Base-by-base conservation (phyloP, 2,329 filamentous ascomycete genomes). In the Torrubiella hemipterigena region DNA sequence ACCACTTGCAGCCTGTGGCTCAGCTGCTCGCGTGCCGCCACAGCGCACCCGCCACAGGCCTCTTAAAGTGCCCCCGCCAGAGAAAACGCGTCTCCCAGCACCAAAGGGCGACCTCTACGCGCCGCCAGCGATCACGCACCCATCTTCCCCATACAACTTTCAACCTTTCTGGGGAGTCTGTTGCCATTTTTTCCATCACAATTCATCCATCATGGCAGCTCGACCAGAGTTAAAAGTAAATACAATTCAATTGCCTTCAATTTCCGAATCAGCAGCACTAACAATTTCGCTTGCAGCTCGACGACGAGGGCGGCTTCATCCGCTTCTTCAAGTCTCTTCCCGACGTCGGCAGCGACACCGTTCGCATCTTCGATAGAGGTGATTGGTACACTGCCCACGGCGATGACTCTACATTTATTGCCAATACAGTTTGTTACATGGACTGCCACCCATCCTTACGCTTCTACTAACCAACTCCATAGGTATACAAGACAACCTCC, bases 381-480 rank as follows among this genome's bases (percentile, higher is more conserved):
- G 91, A 98, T 51, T 98, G 79, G 71, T 95, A 95, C 55, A 94
- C 89, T 6, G 82, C 87, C n/a, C 85, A 93, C 48, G 84, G 82
- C 28, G 72, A 84, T 35, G 77, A 93, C 73, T 84, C 84, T 31
- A 73, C 72, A 42, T 87, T 86, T 52, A 87, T 93, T 43, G 84
- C 84, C 10, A 72, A 77, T 41, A 83, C 79, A 13, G 80, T 81
- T 56, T 38, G 65, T 47, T 14, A 7, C 17, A 8, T 20, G 14
- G 13, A 17, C 16, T 17, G 6, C 12, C 10, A 4, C 17, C 14
- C 7, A 18, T n/a, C 20, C 15, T 11, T n/a, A 7, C 19, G 7
- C 25, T 7, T 4, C 10, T 15, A 3, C 13, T 27, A 14, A 26
- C 37, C 27, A 31, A 31, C 20, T 17, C 16, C 32, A 17, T 32